These are phyloP conservation scores for Quercus dentata DNA, from an alignment of 306 rosid species.

Conservation along the genomic window DNA sequence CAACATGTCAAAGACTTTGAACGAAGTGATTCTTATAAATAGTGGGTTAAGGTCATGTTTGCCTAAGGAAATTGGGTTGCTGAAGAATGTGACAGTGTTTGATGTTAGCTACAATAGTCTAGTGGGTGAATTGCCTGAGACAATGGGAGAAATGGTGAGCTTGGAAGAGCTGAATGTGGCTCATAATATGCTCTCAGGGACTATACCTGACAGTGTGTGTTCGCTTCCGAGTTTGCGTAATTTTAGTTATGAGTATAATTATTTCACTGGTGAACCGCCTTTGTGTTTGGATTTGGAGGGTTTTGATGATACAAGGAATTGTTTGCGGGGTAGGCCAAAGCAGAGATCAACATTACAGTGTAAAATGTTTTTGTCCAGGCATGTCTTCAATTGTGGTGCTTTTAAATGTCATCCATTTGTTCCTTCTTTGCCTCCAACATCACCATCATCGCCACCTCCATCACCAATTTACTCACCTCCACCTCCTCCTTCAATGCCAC, in stretches of 20 bases:
- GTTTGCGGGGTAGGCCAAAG: conserved; percentile 25
- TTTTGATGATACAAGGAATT: conserved; percentile 24
- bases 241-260: conserved; percentile 24
- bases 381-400: conserved; percentile 17
- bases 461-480: not conserved
- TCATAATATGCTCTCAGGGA: conserved; percentile 42
- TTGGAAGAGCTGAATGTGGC: conserved; percentile 63
- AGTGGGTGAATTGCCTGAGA: conserved; percentile 44
- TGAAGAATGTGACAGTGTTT: conserved; percentile 56
- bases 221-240: conserved; percentile 29
- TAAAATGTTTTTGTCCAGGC: conserved; percentile 9
- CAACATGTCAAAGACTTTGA: conserved; percentile 56
- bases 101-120: conserved; percentile 59
- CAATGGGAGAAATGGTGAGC: conserved; percentile 43
- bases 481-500: not conserved
- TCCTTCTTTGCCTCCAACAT: conserved; percentile 29
- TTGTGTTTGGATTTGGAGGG: conserved; percentile 15
- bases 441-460: not conserved
- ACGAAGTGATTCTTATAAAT: conserved; percentile 54
- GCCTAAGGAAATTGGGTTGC: conserved; percentile 55
- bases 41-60: conserved; percentile 47
- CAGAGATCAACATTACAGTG: conserved; percentile 36
- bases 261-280: conserved; percentile 31
- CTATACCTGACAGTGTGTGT: conserved; percentile 26
- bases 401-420: conserved; percentile 23